Percentiles rank a stretch among this genome's conserved stretches.
These are phyloP conservation scores for Thelonectria olida DNA, from an alignment of 2,329 filamentous ascomycete genomes.

Conservation along the genomic window DNA sequence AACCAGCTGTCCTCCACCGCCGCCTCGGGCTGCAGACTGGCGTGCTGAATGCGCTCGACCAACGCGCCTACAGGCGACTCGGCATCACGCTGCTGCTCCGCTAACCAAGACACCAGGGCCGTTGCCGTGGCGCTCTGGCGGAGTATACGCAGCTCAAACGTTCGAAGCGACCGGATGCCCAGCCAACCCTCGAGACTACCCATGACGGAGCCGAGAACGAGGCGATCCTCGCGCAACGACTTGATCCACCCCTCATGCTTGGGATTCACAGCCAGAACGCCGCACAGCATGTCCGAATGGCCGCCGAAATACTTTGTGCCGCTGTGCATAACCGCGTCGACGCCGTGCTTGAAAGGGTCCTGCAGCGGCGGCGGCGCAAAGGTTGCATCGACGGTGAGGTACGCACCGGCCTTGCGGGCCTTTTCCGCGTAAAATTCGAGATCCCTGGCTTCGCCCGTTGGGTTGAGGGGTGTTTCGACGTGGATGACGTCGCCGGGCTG, in stretches of 20 bases:
- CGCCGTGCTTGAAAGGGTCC: slow-evolving; percentile 83
- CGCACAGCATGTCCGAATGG: slow-evolving; percentile 92
- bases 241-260: slow-evolving; percentile 64
- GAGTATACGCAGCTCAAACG: slow-evolving; percentile 82
- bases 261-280: slow-evolving; percentile 76
- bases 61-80: slow-evolving; percentile 58
- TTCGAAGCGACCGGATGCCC: slow-evolving; percentile 85
- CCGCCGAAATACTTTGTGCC: slow-evolving; percentile 98
- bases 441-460: slow-evolving; percentile 81
- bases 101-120: slow-evolving; percentile 77
- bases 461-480: slow-evolving; percentile 94
- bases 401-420: slow-evolving; percentile 77
- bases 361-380: slow-evolving; percentile 91
- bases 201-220: slow-evolving; percentile 85
- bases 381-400: slow-evolving; percentile 86
- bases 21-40: slow-evolving; percentile 77
- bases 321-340: slow-evolving; percentile 89
- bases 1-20: slow-evolving; percentile 74
- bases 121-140: slow-evolving; percentile 78
- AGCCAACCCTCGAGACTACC: slow-evolving; percentile 93
- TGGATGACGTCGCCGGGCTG: slow-evolving; percentile 85
- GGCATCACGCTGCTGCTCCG: slow-evolving; percentile 53
- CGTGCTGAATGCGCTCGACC: slow-evolving; percentile 75
- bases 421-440: slow-evolving; percentile 76
- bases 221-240: slow-evolving; percentile 71